Base-by-base conservation (phyloP, 768 basidiomycete species). In the Boletus subparvulus region DNA sequence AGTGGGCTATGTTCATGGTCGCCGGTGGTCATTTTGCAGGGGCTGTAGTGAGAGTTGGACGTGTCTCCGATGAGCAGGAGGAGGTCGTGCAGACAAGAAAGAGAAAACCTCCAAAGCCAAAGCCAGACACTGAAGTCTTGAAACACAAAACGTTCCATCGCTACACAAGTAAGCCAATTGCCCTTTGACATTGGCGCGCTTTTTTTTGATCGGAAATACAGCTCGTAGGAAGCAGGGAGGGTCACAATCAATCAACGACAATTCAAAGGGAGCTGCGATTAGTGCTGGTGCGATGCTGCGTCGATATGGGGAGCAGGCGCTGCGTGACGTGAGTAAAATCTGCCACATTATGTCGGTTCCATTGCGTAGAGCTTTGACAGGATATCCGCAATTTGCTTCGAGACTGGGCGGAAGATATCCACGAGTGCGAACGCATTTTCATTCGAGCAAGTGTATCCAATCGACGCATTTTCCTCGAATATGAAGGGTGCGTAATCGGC, bases 11-110 rank as follows among this genome's bases (percentile, higher is more conserved):
- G 80, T 90, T 99, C 65, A 97, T 98, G 94, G 85, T 89, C 40
- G 97, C 97, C 0, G 95, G 97, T 21, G 97, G 97, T 12, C 97
- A 99, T 72, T 98, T 99, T 74, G 97, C 97, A 14, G 97, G 96
- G 26, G 88, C 94, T 54, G 79, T 99, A 35, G 86, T 87, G 13
- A 79, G 86, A 35, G 89, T 93, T 28, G 83, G 86, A 72, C 73
- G 77, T 57, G 58, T 80, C 55, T 75, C 75, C 16, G 78, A 79
- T 7, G 82, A 83, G 4, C 73, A 73, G 50, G 67, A 65, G 39
- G 61, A 60, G 28, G 64, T 72, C 50, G 69, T 77, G 58, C 72
- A 73, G 56, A 70, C 75, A 65, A 63, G 77, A 70, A 84, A 77
- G 61, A 80, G 80, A 66, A 88, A 84, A 55, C 76, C 72, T 16